Percentiles rank a stretch among this genome's conserved stretches.
These are phyloP conservation scores for Jacaranda copaia DNA, from an alignment of 257 asterid species.

Conservation along the genomic window DNA sequence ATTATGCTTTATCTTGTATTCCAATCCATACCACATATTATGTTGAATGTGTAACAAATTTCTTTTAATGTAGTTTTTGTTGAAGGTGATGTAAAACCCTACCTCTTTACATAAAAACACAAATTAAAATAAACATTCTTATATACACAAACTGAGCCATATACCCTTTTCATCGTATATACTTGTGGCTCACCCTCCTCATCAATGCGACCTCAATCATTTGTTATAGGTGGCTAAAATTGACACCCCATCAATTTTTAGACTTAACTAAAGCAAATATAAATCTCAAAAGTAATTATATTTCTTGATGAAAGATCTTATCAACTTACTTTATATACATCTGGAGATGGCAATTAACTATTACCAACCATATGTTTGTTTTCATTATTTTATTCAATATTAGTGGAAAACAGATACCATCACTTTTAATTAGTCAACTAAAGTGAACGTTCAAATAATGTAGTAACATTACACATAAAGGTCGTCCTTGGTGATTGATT, in stretches of 20 bases:
- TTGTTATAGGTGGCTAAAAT: slow-evolving; percentile 20
- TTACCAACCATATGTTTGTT: slow-evolving; percentile 25
- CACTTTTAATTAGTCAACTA: background rate
- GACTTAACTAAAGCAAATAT: slow-evolving; percentile 21
- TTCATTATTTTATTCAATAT: background rate
- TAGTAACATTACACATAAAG: too few species aligned
- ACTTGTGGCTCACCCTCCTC: background rate
- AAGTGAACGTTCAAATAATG: too few species aligned
- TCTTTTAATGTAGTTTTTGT: too few species aligned
- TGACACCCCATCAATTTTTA: slow-evolving; percentile 23
- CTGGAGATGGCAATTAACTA: slow-evolving; percentile 13
- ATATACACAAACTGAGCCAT: too few species aligned
- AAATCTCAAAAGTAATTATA: background rate
- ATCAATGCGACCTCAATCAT: slow-evolving; percentile 14
- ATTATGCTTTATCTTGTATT: too few species aligned
- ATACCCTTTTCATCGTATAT: background rate
- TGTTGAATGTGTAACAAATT: too few species aligned
- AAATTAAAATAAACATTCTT: too few species aligned
- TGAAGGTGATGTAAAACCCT: too few species aligned
- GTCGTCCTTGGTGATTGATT: too few species aligned
- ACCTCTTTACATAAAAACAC: too few species aligned
- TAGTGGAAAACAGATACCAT: background rate
- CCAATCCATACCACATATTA: too few species aligned
- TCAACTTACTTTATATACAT: background rate
- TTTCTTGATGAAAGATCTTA: slow-evolving; percentile 6